Evolutionary conservation across 2,329 filamentous ascomycete genomes (phyloP).

Genomic region (Ilyonectria robusta): DNA sequence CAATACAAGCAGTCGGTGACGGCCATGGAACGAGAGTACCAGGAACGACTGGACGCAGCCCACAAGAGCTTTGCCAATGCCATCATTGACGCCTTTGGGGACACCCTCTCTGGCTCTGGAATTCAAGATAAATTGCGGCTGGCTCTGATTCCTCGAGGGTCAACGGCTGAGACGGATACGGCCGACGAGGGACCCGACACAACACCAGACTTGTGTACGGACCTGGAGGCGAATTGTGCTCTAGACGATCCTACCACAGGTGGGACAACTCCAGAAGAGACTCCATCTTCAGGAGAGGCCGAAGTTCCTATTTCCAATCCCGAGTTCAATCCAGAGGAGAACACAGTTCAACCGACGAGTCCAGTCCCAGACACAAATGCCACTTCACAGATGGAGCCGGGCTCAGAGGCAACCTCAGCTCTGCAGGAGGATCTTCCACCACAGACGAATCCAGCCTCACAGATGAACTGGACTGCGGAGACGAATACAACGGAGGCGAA

Average conservation of each 20-base stretch:
- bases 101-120: neutral
- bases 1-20: neutral
- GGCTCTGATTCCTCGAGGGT: neutral
- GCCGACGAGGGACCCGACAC: neutral
- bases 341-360: neutral
- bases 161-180: neutral
- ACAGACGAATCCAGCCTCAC: neutral
- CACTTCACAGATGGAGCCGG: neutral
- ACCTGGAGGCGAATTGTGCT: neutral
- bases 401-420: neutral
- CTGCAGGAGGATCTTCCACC: neutral
- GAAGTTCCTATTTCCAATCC: neutral
- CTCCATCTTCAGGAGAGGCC: neutral
- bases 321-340: neutral
- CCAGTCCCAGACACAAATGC: neutral
- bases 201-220: neutral
- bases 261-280: neutral
- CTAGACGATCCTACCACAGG: neutral
- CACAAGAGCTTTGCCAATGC: neutral
- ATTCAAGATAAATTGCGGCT: conserved; percentile 1
- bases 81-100: conserved; percentile 4
- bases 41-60: neutral
- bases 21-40: conserved; percentile 8
- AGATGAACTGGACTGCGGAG: neutral
- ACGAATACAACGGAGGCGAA: neutral